Evolutionary conservation across 106 monocot species (phyloP), one percentile per base, ranked within the genome.

Genomic region (Posidonia australis): DNA sequence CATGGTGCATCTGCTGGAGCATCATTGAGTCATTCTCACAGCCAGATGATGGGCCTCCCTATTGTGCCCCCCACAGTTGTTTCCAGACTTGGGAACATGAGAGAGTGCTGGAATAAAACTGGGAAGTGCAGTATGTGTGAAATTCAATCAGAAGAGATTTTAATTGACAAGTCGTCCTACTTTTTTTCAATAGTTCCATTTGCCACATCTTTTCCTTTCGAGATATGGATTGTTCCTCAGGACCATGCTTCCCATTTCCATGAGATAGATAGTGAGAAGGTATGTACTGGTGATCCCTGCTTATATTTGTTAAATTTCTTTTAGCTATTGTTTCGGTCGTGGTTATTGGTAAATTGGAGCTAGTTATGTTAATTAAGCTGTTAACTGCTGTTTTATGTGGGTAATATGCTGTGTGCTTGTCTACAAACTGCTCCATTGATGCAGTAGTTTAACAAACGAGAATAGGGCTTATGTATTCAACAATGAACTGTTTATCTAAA

Each of bases 21-120:
- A 61, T 98, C 98, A 10, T 79, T 98, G 91, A 73, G 74, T 67
- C 98, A 98, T 85, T 91, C 91, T 5, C 98, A 98, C 74, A 88
- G 91, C 73, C 96, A 98, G 66, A 87, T 98, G 24, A 76, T 98
- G 24, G 98, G 83, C 19, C 68, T 91, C 60, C 98, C 98, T 43
- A 32, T 98, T 13, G 67, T 98, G 64, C 98, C 98, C 69, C 79
- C 98, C 0, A 65, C 80, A 16, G 87, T 81, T 28, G 70, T 78
- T 32, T 7, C 84, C 7, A 72, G 98, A 41, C 77, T 98, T 23
- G 24, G 68, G 67, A 83, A 72, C 75, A 81, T 73, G 82, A 91
- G 81, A 62, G 87, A 85, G 45, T 44, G 43, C 66, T 91, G 77
- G 72, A 78, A 76, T 53, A 66, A 57, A 56, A 77, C 72, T 12